Percentiles rank a stretch among this genome's conserved stretches.
phyloP scores from a whole-genome alignment of 1,284 basidiomycete species.

The Entoloma clypeatum region DNA sequence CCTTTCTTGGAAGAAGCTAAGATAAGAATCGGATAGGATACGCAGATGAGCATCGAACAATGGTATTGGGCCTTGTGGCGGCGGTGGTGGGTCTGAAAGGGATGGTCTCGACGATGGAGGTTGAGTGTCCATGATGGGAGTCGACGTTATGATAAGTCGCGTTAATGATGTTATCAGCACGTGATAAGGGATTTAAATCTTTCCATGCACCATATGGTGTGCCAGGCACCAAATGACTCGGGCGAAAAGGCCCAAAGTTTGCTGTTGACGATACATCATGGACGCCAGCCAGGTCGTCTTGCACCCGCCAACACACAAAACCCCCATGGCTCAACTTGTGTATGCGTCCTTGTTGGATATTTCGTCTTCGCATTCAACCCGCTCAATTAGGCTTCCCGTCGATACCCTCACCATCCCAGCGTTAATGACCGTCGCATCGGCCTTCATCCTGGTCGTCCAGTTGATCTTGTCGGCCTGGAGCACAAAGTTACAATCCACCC shows the following conservation, averaged over 20 bases:
- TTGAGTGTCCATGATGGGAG: constrained; percentile 34
- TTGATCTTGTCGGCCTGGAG: constrained; percentile 10
- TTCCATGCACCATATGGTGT: no score
- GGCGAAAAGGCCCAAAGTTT: no score
- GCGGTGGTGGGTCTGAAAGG: constrained; percentile 34
- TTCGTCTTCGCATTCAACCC: neutral
- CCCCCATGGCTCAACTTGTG: no score
- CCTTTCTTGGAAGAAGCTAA: constrained; percentile 85
- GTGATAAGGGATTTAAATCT: no score
- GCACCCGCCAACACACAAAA: no score
- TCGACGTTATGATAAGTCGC: no score
- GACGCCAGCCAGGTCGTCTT: no score
- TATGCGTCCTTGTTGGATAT: no score
- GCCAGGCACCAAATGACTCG: no score
- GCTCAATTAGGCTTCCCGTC: constrained; percentile 8
- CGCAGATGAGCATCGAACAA: constrained; percentile 71
- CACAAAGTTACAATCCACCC: constrained; percentile 5
- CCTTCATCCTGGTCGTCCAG: constrained; percentile 18
- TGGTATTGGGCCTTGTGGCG: constrained; percentile 54
- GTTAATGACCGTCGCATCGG: constrained; percentile 19
- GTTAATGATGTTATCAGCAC: no score
- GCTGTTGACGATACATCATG: no score
- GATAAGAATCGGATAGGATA: constrained; percentile 69
- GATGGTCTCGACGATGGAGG: constrained; percentile 39
- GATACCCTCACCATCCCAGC: constrained; percentile 22